Evolutionary conservation across 148 eudicot genomes (phyloP).

Genomic region (Diospyros lotus): DNA sequence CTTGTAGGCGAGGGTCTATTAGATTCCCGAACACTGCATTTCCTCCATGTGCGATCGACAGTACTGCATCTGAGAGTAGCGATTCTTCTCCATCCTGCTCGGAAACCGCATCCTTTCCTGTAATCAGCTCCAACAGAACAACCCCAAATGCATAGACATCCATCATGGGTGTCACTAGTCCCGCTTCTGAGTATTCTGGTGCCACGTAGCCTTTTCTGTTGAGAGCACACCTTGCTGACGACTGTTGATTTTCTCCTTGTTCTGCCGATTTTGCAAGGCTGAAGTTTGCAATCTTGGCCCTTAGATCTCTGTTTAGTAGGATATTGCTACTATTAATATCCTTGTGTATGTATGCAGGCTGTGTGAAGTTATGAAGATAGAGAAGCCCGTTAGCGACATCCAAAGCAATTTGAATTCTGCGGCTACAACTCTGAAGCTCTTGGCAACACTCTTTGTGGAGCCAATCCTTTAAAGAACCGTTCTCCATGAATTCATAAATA

Average conservation of each 20-base stretch:
- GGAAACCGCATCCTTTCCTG: constrained; percentile 51
- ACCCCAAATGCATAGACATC: constrained; percentile 86
- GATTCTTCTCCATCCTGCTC: constrained; percentile 39
- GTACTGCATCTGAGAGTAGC: constrained; percentile 30
- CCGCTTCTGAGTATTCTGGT: constrained; percentile 64
- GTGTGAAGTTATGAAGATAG: constrained; percentile 66
- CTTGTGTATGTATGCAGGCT: constrained; percentile 72
- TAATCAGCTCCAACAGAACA: constrained; percentile 57
- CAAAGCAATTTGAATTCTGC: constrained; percentile 53
- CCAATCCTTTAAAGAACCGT: constrained; percentile 65
- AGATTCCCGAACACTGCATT: constrained; percentile 27
- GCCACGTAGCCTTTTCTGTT: constrained; percentile 65
- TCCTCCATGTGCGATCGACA: constrained; percentile 17
- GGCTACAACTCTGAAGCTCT: constrained; percentile 43
- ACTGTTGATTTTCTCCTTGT: constrained; percentile 33
- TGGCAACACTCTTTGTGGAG: constrained; percentile 23
- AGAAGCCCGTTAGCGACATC: constrained; percentile 69
- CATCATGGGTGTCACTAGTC: constrained; percentile 54
- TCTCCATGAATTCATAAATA: constrained; percentile 58
- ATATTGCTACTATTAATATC: constrained; percentile 54
- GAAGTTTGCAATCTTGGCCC: constrained; percentile 74
- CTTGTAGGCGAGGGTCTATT: constrained; percentile 51
- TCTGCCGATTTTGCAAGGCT: constrained; percentile 45
- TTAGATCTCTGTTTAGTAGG: constrained; percentile 39
- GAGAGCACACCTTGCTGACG: constrained; percentile 36